Evolutionary conservation across 306 rosid genomes (phyloP).

Genomic region (Adenanthera pavonina): DNA sequence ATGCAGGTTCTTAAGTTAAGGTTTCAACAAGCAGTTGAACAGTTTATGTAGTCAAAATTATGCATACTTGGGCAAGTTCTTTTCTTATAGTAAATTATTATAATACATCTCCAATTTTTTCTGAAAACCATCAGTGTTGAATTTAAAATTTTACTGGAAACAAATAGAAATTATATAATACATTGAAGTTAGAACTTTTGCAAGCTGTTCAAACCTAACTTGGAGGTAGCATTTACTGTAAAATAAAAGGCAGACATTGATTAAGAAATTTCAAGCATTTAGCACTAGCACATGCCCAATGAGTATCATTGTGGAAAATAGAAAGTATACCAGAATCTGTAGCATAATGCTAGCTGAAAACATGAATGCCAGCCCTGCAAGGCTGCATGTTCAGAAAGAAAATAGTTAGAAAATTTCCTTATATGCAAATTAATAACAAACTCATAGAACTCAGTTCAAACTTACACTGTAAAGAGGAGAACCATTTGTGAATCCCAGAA

Average conservation of each 20-base stretch:
- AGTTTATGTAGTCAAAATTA: neutral
- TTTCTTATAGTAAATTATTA: conserved; percentile 22
- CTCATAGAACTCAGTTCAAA: conserved; percentile 39
- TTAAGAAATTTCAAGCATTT: conserved; percentile 26
- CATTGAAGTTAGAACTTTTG: neutral
- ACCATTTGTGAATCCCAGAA: conserved; percentile 33
- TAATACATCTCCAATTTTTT: conserved; percentile 1
- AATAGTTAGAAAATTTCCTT: conserved; percentile 25
- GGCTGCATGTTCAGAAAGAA: conserved; percentile 58
- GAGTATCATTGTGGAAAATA: conserved; percentile 31
- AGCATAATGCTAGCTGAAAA: conserved; percentile 96
- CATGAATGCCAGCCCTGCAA: conserved; percentile 99
- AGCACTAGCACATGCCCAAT: conserved; percentile 22
- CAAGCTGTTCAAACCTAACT: conserved; percentile 23
- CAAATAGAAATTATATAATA: neutral
- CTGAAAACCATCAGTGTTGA: conserved; percentile 23
- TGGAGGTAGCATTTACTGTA: conserved; percentile 5
- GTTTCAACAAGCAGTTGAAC: conserved; percentile 11
- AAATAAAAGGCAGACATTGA: conserved; percentile 23
- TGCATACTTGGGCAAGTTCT: conserved; percentile 3
- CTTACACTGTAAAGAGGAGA: conserved; percentile 78
- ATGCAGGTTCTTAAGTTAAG: neutral
- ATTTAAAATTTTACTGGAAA: conserved; percentile 19
- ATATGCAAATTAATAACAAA: conserved; percentile 39
- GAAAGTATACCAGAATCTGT: conserved; percentile 82